Base-by-base conservation (phyloP, 805 yeast species). In the Jamesozyma hellenica region DNA sequence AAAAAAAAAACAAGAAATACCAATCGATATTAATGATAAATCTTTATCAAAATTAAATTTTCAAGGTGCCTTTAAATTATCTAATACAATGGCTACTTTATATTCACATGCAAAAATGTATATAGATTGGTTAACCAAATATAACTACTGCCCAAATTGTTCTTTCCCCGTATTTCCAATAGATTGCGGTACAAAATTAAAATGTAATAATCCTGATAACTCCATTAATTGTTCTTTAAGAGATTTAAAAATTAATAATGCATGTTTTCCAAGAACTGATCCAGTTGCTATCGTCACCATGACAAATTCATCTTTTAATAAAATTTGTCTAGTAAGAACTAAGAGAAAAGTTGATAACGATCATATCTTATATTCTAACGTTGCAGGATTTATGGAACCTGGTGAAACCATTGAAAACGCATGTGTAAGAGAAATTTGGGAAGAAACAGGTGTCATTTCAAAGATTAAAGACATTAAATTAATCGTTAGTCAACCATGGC, bases 351-450 rank as follows among this genome's bases (percentile, higher is more conserved):
- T 5, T 52, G 65, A 41, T 58, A 64, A 37, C 9, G 19, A 43
- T 42, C 29, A 60, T 53, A 14, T 35, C 17, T 74, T 85, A 78
- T 90, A 80, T 61, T 72, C 90, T 14, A 81, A 94, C 53, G 75
- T 94, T 38, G 95, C 97, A 4, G 98, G 97, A 4, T 92, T 92
- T 60, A 78, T 90, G 75, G 98, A 90, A 59, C 95, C 96, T 1
- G 82, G 88, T 23, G 98, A 90, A 64, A 77, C 94, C 2, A 77
- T 90, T 16, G 97, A 90, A 60, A 79, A 76, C 35, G 92, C 95
- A 11, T 82, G 90, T 17, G 66, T 79, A 34, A 68, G 98, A 46
- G 98, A 90, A 59, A 81, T 84, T 25, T 88, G 92, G 86, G 98
- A 90, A 58, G 98, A 90, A 60, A 80, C 96, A 4, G 98, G 98